Evolutionary conservation across 345 rosid genomes (phyloP), one percentile per base, ranked within the genome.

Genomic region (Barbarea vulgaris): DNA sequence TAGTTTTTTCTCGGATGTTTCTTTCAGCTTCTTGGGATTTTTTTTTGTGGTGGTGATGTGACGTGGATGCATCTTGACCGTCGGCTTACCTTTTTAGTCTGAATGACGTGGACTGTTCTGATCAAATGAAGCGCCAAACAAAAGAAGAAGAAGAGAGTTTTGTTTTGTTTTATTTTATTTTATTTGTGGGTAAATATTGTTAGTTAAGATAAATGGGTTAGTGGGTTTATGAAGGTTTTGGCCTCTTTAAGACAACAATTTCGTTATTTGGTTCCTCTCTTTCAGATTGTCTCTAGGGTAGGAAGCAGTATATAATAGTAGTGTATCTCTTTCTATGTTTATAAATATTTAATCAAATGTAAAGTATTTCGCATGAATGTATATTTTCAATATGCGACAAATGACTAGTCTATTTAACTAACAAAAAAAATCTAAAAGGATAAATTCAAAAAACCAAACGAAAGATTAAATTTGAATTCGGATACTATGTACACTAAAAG

Each of bases 31-130:
- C 47, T 41, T 24, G 22, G 15, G 61, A 59, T 8, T 47, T 70
- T 77, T 77, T n/a, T n/a, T n/a, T n/a, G n/a, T n/a, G n/a, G 47
- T 63, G 42, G 9, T 34, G 50, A 11, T 61, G 14, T 56, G 81
- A 65, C 77, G 73, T 34, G 73, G 64, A 72, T 1, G 30, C 4
- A 58, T 78, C 77, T 30, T 6, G 31, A 9, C 69, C 77, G 73
- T 59, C 0, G 4, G 19, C 1, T 63, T 53, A 0, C 13, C 62
- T 62, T 24, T 69, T 54, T 17, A 1, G 62, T 58, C 66, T 5
- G 44, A 3, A 9, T 72, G 77, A 66, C 52, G 58, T 66, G 69
- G 59, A 78, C 51, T 37, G 69, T 50, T 59, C 21, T 6, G 64
- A 41, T 77, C 15, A 9, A 59, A 24, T 57, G 67, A 21, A 34